Evolutionary conservation across 345 rosid species (phyloP).

Genomic region (Linum usitatissimum): DNA sequence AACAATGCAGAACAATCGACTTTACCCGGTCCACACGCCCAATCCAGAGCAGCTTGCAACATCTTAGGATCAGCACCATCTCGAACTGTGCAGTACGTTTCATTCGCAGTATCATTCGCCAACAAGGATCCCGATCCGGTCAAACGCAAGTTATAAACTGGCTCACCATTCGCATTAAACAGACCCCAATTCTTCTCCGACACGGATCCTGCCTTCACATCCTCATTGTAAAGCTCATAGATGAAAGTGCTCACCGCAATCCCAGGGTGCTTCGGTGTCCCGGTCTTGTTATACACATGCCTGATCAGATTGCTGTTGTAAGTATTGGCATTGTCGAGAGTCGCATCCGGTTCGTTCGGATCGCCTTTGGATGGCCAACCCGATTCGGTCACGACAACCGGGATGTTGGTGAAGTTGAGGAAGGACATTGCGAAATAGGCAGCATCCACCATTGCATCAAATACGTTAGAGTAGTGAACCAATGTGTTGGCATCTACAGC

Average conservation of each 20-base stretch:
- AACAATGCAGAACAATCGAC: constrained; percentile 3
- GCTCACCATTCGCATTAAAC: not conserved
- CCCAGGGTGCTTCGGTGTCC: constrained; percentile 5
- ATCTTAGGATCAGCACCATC: not conserved
- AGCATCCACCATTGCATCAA: constrained; percentile 2
- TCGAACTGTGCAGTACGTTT: not conserved
- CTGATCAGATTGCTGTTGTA: constrained; percentile 4
- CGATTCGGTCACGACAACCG: not conserved
- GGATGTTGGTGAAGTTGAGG: constrained; percentile 7
- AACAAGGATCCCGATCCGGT: not conserved
- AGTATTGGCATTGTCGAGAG: constrained; percentile 6
- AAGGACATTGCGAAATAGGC: constrained; percentile 3
- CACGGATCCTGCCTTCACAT: not conserved
- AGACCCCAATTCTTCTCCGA: constrained; percentile 5
- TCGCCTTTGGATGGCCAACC: constrained; percentile 9
- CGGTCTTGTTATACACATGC: not conserved
- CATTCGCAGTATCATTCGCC: not conserved
- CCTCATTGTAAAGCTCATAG: constrained; percentile 1
- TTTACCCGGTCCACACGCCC: constrained; percentile 2
- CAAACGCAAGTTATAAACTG: not conserved
- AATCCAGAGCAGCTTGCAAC: constrained; percentile 3
- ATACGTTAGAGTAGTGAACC: not conserved
- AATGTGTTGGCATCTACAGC: constrained; percentile 6
- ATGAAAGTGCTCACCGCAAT: not conserved
- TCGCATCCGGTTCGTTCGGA: not conserved